phyloP scores from a whole-genome alignment of 2,329 filamentous ascomycete species.

The Pyricularia sp. region DNA sequence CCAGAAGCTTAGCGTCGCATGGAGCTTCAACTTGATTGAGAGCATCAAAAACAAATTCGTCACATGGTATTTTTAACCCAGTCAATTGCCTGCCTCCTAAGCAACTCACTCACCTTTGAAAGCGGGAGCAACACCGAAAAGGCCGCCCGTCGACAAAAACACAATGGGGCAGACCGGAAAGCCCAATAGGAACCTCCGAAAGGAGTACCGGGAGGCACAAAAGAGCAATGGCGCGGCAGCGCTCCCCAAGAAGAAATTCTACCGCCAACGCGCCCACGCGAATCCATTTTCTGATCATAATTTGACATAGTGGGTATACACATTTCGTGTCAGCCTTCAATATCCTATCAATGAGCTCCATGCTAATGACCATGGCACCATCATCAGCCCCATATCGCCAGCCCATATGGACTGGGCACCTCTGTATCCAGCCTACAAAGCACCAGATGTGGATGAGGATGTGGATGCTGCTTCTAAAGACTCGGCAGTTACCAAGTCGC shows the following conservation, averaged over 20 bases:
- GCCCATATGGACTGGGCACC: conserved; percentile 84
- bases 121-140: not conserved
- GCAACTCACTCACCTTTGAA: not conserved
- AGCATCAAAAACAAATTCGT: not conserved
- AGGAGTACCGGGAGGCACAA: conserved; percentile 51
- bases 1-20: not conserved
- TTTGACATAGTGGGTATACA: conserved; percentile 56
- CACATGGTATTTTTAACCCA: not conserved
- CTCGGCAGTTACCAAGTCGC: conserved; percentile 9
- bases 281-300: conserved; percentile 96
- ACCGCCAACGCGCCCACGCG: conserved; percentile 90
- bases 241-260: conserved; percentile 90
- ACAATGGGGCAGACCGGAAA: conserved; percentile 34
- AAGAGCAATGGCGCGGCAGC: conserved; percentile 43
- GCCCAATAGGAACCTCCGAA: conserved; percentile 53
- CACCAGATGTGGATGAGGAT: conserved; percentile 6
- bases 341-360: not conserved
- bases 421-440: conserved; percentile 68
- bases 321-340: not conserved
- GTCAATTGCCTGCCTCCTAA: not conserved
- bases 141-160: not conserved
- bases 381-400: conserved; percentile 62
- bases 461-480: not conserved
- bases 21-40: not conserved
- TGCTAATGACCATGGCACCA: not conserved